Conservation (phyloP, 768 basidiomycete species). For the Suillus luteus region DNA sequence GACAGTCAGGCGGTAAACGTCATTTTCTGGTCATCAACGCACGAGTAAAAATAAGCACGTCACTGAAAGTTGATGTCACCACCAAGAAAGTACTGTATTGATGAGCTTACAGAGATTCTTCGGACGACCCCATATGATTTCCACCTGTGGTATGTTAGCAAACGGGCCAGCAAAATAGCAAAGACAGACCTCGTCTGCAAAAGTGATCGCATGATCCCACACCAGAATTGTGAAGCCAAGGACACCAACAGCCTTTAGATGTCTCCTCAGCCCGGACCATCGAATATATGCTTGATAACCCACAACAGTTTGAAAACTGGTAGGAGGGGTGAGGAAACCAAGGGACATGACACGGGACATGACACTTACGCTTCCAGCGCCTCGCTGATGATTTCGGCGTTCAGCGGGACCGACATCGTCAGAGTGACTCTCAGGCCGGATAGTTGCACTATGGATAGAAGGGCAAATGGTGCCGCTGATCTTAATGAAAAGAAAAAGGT, state of each 20-base stretch:
- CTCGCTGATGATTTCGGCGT: slow-evolving; percentile 2
- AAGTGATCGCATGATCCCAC: slow-evolving; percentile 47
- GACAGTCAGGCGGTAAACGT: slow-evolving; percentile 16
- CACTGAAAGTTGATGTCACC: slow-evolving; percentile 24
- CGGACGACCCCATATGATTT: slow-evolving; percentile 39
- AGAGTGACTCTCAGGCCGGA: background rate
- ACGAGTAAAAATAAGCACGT: slow-evolving; percentile 41
- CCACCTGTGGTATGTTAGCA: slow-evolving; percentile 26
- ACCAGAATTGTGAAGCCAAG: slow-evolving; percentile 52
- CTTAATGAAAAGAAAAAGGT: background rate
- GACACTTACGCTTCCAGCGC: slow-evolving; percentile 1
- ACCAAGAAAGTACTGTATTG: background rate
- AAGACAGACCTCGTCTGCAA: slow-evolving; percentile 38
- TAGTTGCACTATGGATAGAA: background rate
- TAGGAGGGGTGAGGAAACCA: background rate
- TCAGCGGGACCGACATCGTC: background rate
- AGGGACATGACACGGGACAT: background rate
- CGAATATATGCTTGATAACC: background rate
- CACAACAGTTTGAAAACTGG: slow-evolving; percentile 2
- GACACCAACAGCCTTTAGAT: slow-evolving; percentile 50
- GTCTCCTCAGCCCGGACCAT: background rate
- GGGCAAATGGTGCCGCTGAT: background rate
- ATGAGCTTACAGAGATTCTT: slow-evolving; percentile 36
- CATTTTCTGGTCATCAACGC: slow-evolving; percentile 13
- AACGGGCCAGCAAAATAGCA: background rate